A percentile compares a stretch with the other conserved stretches of the same genome.
These are phyloP conservation scores for Penicillium lividum DNA, from an alignment of 495 filamentous ascomycete genomes.

Conservation along the genomic window DNA sequence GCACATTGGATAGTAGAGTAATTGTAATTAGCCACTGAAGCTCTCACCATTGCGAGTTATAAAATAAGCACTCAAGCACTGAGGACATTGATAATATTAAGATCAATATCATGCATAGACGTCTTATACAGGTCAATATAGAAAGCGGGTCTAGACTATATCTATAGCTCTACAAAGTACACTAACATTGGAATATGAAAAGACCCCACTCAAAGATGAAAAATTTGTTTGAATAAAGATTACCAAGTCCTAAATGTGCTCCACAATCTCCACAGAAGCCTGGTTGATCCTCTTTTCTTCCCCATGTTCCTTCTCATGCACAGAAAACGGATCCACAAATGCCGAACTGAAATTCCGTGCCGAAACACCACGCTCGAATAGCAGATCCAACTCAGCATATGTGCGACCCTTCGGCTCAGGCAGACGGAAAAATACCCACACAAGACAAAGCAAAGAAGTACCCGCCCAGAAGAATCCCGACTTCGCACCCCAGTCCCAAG, in stretches of 20 bases:
- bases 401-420: conserved; percentile 62
- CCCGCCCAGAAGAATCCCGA: conserved; percentile 69
- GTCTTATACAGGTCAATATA: no score
- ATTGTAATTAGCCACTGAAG: no score
- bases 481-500: conserved; percentile 64
- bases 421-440: conserved; percentile 54
- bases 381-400: conserved; percentile 56
- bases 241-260: background rate
- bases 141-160: no score
- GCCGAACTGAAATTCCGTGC: conserved; percentile 26
- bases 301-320: background rate
- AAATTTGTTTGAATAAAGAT: no score
- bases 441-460: conserved; percentile 37
- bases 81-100: no score
- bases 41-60: no score
- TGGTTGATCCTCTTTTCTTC: background rate
- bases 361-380: conserved; percentile 38
- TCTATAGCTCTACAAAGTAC: no score
- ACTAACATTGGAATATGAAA: no score
- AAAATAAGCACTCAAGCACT: no score
- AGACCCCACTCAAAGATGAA: no score
- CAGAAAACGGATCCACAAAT: conserved; percentile 10
- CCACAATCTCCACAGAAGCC: conserved; percentile 2
- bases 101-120: no score
- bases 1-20: no score